These are phyloP conservation scores for Combretum micranthum DNA, from an alignment of 345 rosid species.

Conservation along the genomic window DNA sequence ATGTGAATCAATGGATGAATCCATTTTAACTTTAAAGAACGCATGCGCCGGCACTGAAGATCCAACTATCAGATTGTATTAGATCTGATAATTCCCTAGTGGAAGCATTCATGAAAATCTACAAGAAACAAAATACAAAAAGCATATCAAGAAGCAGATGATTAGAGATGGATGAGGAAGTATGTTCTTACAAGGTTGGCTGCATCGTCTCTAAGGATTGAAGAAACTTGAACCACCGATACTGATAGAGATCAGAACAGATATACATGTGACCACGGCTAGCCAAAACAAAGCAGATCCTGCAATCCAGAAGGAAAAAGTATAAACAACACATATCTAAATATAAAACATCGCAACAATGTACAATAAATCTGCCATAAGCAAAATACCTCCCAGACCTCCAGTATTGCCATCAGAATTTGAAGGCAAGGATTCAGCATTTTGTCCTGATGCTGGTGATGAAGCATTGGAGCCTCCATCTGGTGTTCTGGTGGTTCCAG, in stretches of 20 bases:
- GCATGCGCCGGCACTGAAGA: no score
- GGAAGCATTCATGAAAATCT: no score
- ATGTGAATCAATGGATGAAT: no score
- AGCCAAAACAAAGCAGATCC: slow-evolving; percentile 72
- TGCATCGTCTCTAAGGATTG: slow-evolving; percentile 60
- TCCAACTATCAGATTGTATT: no score
- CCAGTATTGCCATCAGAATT: slow-evolving; percentile 30
- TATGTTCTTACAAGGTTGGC: slow-evolving; percentile 10
- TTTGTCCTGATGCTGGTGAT: slow-evolving; percentile 25
- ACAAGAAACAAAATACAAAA: background rate
- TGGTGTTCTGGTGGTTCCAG: slow-evolving; percentile 41
- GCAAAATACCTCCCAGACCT: slow-evolving; percentile 24
- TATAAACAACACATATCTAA: background rate
- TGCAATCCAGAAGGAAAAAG: slow-evolving; percentile 21
- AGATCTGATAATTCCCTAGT: no score
- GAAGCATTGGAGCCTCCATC: slow-evolving; percentile 33
- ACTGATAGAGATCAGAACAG: slow-evolving; percentile 64
- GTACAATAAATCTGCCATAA: no score
- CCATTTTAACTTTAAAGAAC: no score
- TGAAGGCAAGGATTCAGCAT: slow-evolving; percentile 22
- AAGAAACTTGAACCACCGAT: slow-evolving; percentile 69
- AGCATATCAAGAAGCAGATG: background rate
- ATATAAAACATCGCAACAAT: background rate
- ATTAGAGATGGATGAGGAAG: slow-evolving; percentile 15
- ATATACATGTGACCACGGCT: slow-evolving; percentile 58